Evolutionary conservation across 257 asterid species (phyloP), one percentile per base, ranked within the genome.

Genomic region (Rubia yunnanensis): DNA sequence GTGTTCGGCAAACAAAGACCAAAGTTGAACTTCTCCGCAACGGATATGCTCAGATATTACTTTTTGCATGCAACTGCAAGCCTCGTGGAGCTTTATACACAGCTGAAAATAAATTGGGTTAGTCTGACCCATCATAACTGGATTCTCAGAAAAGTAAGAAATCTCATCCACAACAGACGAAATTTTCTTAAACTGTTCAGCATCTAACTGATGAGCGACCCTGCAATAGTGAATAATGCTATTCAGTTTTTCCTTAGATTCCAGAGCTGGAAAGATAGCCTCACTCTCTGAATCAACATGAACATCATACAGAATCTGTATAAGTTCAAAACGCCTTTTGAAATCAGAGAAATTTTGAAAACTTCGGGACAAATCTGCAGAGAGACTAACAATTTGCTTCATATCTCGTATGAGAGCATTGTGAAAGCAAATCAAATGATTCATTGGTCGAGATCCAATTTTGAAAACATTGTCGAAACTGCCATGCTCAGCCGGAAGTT

Each of bases 201-300:
- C 72, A 71, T 91, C 95, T 81, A 91, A 63, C 62, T 86, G 76
- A 61, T 91, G 96, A 78, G 88, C 96, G 54, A 88, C 85, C 72
- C 78, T 68, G 75, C 82, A 91, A 44, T 90, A 83, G 63, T 82
- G 92, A 71, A 95, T 84, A 66, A 84, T 59, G 70, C 86, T 88
- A 68, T 73, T 85, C 63, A 81, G 85, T 35, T 82, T 85, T 26
- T 81, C 92, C 87, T 79, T 91, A 17, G 86, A 80, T 69, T 91
- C 97, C 70, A 88, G 77, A 66, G 90, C 88, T 11, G 97, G 97
- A 73, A 91, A 91, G 60, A 80, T 79, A 72, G 85, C 74, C 70
- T 79, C 87, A 70, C 84, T 94, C 77, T 90, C 96, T 6, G 90
- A 78, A 69, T 72, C 74, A 66, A 91, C 86, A 68, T 90, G 97